Percentiles rank a stretch among this genome's conserved stretches.
Conservation (phyloP, 352 stramenopile species). For the Bremia lactucae region DNA sequence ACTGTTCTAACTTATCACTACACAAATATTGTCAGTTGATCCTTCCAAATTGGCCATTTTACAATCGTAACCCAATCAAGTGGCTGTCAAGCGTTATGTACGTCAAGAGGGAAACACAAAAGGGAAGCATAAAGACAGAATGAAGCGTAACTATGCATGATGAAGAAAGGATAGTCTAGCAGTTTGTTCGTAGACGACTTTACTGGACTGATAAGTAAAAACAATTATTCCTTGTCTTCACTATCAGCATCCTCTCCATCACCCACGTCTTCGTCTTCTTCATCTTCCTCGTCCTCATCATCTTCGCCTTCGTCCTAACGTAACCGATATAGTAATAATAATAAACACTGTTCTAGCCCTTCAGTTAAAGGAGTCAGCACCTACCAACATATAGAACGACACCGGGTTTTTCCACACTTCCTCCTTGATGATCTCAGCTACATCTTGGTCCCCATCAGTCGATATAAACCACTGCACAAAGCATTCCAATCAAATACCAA, state of each 20-base stretch:
- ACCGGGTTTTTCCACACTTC: conserved; percentile 70
- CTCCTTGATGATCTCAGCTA: conserved; percentile 73
- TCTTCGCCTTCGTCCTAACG: conserved; percentile 35
- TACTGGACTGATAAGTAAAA: too few relatives aligned
- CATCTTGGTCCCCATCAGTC: conserved; percentile 41
- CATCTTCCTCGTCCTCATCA: conserved; percentile 16
- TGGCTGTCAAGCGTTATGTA: conserved; percentile 74
- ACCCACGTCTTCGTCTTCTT: conserved; percentile 21
- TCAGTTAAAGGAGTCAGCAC: neutral
- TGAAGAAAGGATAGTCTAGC: neutral
- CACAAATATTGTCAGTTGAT: conserved; percentile 36
- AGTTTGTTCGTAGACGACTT: too few relatives aligned
- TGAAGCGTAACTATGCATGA: neutral
- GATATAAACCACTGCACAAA: conserved; percentile 40
- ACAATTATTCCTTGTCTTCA: conserved; percentile 28
- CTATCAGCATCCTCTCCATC: conserved; percentile 12
- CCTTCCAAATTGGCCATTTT: conserved; percentile 75
- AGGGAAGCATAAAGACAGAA: conserved; percentile 15
- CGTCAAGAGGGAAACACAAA: conserved; percentile 47
- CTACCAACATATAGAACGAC: conserved; percentile 38
- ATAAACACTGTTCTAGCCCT: too few relatives aligned
- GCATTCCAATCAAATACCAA: conserved; percentile 2
- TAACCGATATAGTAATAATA: conserved; percentile 1
- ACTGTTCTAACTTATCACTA: conserved; percentile 1
- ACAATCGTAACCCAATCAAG: conserved; percentile 77